Evolutionary conservation across 805 yeast genomes (phyloP), one percentile per base, ranked within the genome.

Genomic region (Hanseniaspora jakobsenii): DNA sequence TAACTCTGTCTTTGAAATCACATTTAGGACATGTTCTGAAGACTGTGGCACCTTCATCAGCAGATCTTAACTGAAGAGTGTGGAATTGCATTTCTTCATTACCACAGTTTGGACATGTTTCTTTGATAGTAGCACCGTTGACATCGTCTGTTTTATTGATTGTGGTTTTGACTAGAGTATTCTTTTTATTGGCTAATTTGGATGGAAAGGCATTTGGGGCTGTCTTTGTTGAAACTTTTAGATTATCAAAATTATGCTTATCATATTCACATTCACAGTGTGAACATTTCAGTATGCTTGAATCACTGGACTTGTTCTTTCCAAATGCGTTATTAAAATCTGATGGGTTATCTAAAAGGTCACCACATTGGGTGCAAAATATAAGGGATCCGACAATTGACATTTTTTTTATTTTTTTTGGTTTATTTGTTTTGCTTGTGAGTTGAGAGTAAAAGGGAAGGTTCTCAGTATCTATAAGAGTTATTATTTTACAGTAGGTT

Each of bases 41-140:
- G 28, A 91, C 97, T 8, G 99, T 91, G 23, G 98, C 94, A 72
- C 98, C 99, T 72, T 91, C 99, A 71, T 91, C 99, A 1, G 98
- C 99, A 44, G 95, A 82, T 66, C 99, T 78, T 55, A 91, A 72
- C 65, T 91, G 99, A 53, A 91, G 69, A 4, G 98, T 91, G 59
- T 91, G 97, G 61, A 89, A 91, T 60, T 79, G 87, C 98, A 93
- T 93, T 64, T 91, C 96, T 58, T 91, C 96, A 64, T 87, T 75
- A 39, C 94, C 95, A 74, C 98, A 91, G 63, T 87, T 77, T n/a
- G 97, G 97, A 70, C 99, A 91, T 59, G 82, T 87, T 63, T 91
- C 99, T 61, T 87, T 82, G 61, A 91, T 91, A 10, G 93, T 81
- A 31, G 98, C 98, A 51, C 97, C 98, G 10, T 35, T 38, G 49